Base-by-base conservation (phyloP, 345 rosid genomes). In the Camelina hispida region DNA sequence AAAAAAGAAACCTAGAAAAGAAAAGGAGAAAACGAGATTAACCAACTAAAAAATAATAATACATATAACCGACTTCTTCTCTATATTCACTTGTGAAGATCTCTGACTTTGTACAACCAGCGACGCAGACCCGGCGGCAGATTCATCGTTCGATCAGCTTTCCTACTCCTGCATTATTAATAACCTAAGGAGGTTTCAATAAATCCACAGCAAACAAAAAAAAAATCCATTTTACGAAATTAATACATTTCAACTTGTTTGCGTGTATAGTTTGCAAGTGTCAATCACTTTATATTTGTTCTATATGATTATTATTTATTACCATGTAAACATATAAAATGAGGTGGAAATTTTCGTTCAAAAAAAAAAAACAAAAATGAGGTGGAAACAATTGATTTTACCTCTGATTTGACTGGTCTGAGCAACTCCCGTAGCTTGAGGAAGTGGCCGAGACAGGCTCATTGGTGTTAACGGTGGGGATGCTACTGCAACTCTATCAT, bases 391-490 rank as follows among this genome's bases (percentile, higher is more conserved):
- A 40, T 67, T 2, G 11, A 34, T 69, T 52, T 87, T 81, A 89
- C 97, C 98, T 91, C 91, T 87, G 43, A 78, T 81, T 79, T 87
- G 83, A 82, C 86, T 83, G 42, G 89, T 80, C 74, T 81, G 91
- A 61, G 85, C 74, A 62, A 66, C 67, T 63, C 76, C 61, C 32
- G 82, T 81, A 40, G 93, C 68, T 68, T 74, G 68, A 42, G 75
- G 37, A 59, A 72, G 64, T 25, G 81, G 73, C 58, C 73, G 38
- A 53, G 81, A 66, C 15, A 89, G 82, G 73, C 86, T 84, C 63
- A 92, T 88, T 16, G 97, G 97, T 3, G 91, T 89, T 77, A 91
- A 55, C 14, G 97, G 96, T 7, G 98, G 98, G 57, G 98, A 93
- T 51, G 82, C 76, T 46, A 81, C 78, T 58, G 82, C 76, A 37